phyloP scores from a whole-genome alignment of 2,329 filamentous ascomycete species.

The Aspergillus pseudonomiae region DNA sequence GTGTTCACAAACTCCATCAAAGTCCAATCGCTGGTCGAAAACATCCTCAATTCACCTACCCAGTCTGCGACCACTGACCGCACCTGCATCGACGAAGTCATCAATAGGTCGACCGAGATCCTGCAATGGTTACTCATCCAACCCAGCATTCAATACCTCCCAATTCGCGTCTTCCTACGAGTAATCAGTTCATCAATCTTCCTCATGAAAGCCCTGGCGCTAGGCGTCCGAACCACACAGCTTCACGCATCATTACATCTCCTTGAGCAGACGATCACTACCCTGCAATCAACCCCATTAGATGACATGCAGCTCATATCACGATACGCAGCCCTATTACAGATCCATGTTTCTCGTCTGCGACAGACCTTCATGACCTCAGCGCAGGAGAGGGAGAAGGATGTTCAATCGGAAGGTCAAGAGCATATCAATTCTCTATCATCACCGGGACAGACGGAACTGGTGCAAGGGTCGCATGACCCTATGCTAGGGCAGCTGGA shows the following conservation, averaged over 20 bases:
- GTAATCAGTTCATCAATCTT: constrained; percentile 55
- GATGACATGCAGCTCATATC: constrained; percentile 6
- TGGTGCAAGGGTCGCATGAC: not conserved
- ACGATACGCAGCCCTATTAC: not conserved
- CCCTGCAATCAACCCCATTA: not conserved
- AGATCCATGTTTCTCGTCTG: not conserved
- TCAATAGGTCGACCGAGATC: constrained; percentile 50
- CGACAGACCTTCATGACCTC: not conserved
- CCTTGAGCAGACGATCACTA: constrained; percentile 29
- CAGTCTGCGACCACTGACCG: constrained; percentile 26
- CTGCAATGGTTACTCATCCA: constrained; percentile 44
- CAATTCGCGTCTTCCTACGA: constrained; percentile 52
- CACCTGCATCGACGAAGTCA: constrained; percentile 53
- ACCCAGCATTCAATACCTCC: constrained; percentile 48
- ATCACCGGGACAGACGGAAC: not conserved
- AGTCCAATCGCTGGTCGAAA: constrained; percentile 54
- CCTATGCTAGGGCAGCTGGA: not conserved
- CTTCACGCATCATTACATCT: constrained; percentile 45
- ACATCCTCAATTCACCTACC: constrained; percentile 25
- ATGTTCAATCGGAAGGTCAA: too few relatives aligned
- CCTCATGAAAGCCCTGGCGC: constrained; percentile 48
- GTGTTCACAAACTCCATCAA: constrained; percentile 44
- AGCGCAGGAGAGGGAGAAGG: not conserved
- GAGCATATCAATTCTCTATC: not conserved
- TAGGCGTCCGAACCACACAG: constrained; percentile 47